Base-by-base conservation (phyloP, 768 basidiomycete species). In the Lyophyllum shimeji region DNA sequence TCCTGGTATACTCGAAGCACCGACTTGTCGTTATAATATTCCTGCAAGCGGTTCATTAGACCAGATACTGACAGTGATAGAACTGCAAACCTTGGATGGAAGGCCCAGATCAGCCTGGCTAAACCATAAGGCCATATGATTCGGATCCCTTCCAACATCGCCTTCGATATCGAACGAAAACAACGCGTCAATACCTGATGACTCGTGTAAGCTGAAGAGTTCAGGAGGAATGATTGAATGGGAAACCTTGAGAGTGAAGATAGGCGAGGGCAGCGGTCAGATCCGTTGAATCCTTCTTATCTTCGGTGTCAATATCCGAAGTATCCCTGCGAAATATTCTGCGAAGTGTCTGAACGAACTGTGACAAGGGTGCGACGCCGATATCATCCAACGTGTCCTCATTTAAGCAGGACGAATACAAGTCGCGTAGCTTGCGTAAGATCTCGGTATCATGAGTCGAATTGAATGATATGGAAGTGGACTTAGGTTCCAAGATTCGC, bases 141-240 rank as follows among this genome's bases (percentile, higher is more conserved):
- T 92, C 0, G 95, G 93, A 63, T 97, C 93, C 5, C 83, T 78
- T 7, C 87, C 93, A 21, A 85, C 82, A 67, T 98, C 95, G 27
- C 95, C 95, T 56, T 96, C 93, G 55, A 95, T 80, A n/a, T 75
- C 76, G 61, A 94, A 89, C n/a, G 79, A 75, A 64, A 98, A 91
- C 12, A 98, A 70, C 1, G 83, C 88, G 18, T 82, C 81, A 56
- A 96, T 81, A 43, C 86, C 94, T 95, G 59, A 24, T 48, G 57
- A 43, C 17, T 13, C 18, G 54, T 24, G 20, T 42, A 8, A 43
- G 33, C 45, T 59, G 8, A 50, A 20, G 24, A 57, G 15, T 12
- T 3, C 13, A 57, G 12, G 7, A 48, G 51, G 12, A 48, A 29
- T 18, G 18, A 40, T 50, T 44, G n/a, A 33, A 24, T 11, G 7